Evolutionary conservation across 2,329 filamentous ascomycete genomes (phyloP).

Genomic region (Fonsecaea pedrosoi): DNA sequence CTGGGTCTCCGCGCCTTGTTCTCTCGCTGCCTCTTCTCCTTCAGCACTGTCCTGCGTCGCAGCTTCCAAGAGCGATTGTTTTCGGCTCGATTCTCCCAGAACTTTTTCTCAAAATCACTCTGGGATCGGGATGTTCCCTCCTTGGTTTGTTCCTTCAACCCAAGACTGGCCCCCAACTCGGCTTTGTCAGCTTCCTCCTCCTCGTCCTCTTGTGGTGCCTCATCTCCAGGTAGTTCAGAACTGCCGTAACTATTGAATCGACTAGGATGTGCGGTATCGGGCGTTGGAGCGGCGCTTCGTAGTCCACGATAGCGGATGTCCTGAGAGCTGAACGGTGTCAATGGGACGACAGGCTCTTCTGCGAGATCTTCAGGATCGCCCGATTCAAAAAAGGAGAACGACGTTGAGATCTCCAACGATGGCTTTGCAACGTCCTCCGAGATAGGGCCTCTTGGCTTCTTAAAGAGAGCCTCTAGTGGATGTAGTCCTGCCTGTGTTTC

Average conservation of each 20-base stretch:
- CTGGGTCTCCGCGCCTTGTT: slow-evolving; percentile 53
- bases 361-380: slow-evolving; percentile 58
- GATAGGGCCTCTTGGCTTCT: slow-evolving; percentile 63
- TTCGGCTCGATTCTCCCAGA: slow-evolving; percentile 61
- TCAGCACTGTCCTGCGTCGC: slow-evolving; percentile 64
- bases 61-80: slow-evolving; percentile 61
- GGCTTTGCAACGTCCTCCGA: slow-evolving; percentile 47
- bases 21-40: slow-evolving; percentile 65
- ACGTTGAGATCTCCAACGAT: slow-evolving; percentile 56
- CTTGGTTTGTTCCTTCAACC: slow-evolving; percentile 1
- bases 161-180: slow-evolving; percentile 5
- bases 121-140: slow-evolving; percentile 45
- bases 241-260: slow-evolving; percentile 41
- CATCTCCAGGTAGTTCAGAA: slow-evolving; percentile 31
- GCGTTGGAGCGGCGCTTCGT: slow-evolving; percentile 92
- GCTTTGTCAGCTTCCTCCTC: slow-evolving; percentile 34
- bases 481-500: slow-evolving; percentile 69
- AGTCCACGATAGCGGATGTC: slow-evolving; percentile 71
- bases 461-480: slow-evolving; percentile 91
- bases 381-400: slow-evolving; percentile 80
- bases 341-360: slow-evolving; percentile 57
- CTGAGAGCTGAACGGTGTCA: slow-evolving; percentile 81
- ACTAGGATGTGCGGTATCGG: slow-evolving; percentile 82
- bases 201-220: slow-evolving; percentile 40
- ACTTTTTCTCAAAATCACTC: slow-evolving; percentile 67